Evolutionary conservation across 371 early-diverging fungal species (phyloP).

Genomic region (Umbelopsis sp.): DNA sequence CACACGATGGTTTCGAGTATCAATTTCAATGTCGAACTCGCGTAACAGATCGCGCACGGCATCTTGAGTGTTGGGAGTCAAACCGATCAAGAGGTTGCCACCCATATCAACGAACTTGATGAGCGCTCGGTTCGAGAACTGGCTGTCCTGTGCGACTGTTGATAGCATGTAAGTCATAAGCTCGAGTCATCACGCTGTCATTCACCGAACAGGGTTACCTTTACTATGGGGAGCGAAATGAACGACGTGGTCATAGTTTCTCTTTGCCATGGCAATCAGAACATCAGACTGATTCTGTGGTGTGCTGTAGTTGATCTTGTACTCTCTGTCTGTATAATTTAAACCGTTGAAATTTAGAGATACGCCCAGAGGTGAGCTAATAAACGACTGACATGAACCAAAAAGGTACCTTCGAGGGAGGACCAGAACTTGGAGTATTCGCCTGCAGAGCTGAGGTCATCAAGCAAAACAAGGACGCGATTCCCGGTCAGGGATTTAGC

Average conservation of each 20-base stretch:
- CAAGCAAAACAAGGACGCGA: conserved; percentile 77
- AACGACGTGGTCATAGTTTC: conserved; percentile 69
- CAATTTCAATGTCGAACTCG: conserved; percentile 89
- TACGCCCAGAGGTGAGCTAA: too few species aligned
- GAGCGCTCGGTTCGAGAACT: conserved; percentile 32
- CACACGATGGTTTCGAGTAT: conserved; percentile 66
- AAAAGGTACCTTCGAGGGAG: conserved; percentile 60
- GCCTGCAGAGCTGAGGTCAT: conserved; percentile 55
- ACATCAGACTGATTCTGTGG: conserved; percentile 34
- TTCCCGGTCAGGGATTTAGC: conserved; percentile 68
- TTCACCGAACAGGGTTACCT: conserved; percentile 43
- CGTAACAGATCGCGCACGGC: conserved; percentile 76
- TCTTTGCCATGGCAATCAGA: conserved; percentile 40
- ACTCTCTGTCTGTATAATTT: conserved; percentile 62
- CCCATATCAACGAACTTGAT: conserved; percentile 88
- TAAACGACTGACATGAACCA: too few species aligned
- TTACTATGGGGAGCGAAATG: conserved; percentile 68
- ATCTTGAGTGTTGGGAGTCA: conserved; percentile 64
- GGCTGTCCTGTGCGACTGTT: background rate
- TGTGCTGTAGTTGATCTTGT: conserved; percentile 54
- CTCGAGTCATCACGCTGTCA: background rate
- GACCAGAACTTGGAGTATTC: conserved; percentile 65
- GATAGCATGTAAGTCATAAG: conserved; percentile 1
- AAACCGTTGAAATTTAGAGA: background rate
- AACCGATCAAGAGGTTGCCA: conserved; percentile 88